Conservation (phyloP, 495 filamentous ascomycete species). For the Barbatosphaeria neglecta region DNA sequence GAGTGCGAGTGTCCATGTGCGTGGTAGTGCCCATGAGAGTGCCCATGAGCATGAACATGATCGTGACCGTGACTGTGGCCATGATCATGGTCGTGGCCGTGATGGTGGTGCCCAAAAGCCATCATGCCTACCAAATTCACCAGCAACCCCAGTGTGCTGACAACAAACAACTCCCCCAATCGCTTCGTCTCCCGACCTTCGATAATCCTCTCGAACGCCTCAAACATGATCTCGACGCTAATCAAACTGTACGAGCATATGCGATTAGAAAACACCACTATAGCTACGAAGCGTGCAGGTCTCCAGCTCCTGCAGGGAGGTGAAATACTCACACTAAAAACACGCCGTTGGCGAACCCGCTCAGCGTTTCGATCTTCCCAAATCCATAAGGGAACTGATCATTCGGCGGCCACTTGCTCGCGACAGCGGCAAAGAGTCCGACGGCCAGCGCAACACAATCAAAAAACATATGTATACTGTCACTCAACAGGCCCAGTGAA, state of each 20-base stretch:
- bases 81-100: constrained; percentile 55
- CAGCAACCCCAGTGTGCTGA: constrained; percentile 70
- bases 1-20: constrained; percentile 23
- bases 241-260: constrained; percentile 53
- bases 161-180: constrained; percentile 73
- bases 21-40: constrained; percentile 20
- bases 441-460: constrained; percentile 89
- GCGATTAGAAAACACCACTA: not conserved
- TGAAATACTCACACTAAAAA: constrained; percentile 71
- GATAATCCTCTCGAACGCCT: constrained; percentile 76
- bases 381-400: constrained; percentile 86
- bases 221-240: constrained; percentile 91
- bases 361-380: constrained; percentile 92
- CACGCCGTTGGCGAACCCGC: constrained; percentile 92
- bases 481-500: constrained; percentile 85
- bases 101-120: constrained; percentile 65
- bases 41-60: constrained; percentile 8
- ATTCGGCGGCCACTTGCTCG: constrained; percentile 93
- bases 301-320: too few relatives aligned
- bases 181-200: constrained; percentile 74
- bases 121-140: constrained; percentile 90
- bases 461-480: constrained; percentile 99
- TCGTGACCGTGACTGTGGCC: constrained; percentile 26
- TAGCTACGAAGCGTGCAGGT: too few relatives aligned
- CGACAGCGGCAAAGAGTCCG: constrained; percentile 87